Evolutionary conservation across 1,284 basidiomycete species (phyloP), one percentile per base, ranked within the genome.

Genomic region (Cystobasidium slooffiae): DNA sequence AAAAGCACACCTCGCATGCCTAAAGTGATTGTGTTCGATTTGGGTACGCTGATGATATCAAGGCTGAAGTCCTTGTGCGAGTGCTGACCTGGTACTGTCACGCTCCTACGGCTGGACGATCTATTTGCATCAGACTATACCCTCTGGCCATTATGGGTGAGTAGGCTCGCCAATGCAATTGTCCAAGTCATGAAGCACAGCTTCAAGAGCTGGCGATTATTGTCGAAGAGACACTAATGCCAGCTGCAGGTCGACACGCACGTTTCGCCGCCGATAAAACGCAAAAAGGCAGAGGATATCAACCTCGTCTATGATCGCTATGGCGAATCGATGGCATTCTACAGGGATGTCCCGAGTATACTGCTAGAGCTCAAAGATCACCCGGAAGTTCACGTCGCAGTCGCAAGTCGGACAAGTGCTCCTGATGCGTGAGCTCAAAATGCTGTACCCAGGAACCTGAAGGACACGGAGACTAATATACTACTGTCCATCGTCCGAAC

Each of bases 1-100:
- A 84, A 93, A 0, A 94, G 92, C 91, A 87, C 89, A 75, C 84
- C 93, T 8, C 93, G 91, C 90, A 89, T 93, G 43, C 43, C 41
- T 41, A 56, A 59, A 62, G 61, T 37, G n/a, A 63, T 61, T 31
- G 39, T 16, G 14, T 51, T 44, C 87, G 46, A 51, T 51, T 22
- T 64, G 39, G 55, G 20, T 53, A n/a, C 20, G 46, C 41, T n/a
- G n/a, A n/a, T 31, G 20, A 41, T 31, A 43, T 20, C 9, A 7
- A 16, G 43, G 9, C 6, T 5, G 12, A 24, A 46, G 24, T 14
- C 41, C 22, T n/a, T 1, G n/a, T 31, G 24, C 8, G 37, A 46
- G 39, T 51, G 47, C 43, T n/a, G 7, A 37, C 8, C 8, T 61
- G 22, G n/a, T 51, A 58, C 53, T 7, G 24, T 47, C 37, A 55